Conservation (phyloP, 2,329 filamentous ascomycete species). For the Neophaeococcomyces mojaviensis region DNA sequence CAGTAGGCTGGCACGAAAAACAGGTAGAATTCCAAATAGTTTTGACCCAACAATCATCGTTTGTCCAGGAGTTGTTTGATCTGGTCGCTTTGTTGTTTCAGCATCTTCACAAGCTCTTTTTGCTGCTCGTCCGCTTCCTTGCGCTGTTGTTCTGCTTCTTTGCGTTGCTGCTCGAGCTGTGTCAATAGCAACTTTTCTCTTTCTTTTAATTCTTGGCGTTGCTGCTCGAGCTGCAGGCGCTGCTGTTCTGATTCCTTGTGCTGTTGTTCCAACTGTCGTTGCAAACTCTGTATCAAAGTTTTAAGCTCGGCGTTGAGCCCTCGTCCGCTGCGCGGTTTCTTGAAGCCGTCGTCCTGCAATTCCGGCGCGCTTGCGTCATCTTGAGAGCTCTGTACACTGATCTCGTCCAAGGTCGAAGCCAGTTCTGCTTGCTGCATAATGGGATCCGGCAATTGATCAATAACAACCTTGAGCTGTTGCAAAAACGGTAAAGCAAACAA, state of each 20-base stretch:
- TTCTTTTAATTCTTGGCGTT: neutral
- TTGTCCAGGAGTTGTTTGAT: neutral
- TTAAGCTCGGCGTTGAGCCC: conserved; percentile 10
- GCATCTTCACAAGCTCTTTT: neutral
- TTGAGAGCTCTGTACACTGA: too few species aligned
- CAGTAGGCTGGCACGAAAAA: too few species aligned
- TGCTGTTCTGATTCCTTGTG: too few species aligned
- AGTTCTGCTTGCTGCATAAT: too few species aligned
- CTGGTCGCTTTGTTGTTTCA: neutral
- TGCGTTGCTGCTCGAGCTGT: conserved; percentile 1
- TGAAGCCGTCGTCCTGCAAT: conserved; percentile 11
- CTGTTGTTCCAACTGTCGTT: conserved; percentile 12
- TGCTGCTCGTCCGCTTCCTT: neutral
- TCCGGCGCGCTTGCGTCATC: conserved; percentile 10
- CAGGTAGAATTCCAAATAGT: too few species aligned
- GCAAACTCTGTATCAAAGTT: conserved; percentile 10
- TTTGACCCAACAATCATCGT: neutral
- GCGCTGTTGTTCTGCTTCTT: neutral
- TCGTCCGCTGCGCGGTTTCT: neutral
- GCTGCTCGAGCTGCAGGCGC: neutral
- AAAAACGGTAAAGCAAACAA: too few species aligned
- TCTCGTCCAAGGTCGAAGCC: too few species aligned
- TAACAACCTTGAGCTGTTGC: too few species aligned
- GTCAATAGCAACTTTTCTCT: neutral
- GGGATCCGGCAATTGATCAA: too few species aligned